Conservation (phyloP, 202 grass and related monocot species). For the Zizania palustris region DNA sequence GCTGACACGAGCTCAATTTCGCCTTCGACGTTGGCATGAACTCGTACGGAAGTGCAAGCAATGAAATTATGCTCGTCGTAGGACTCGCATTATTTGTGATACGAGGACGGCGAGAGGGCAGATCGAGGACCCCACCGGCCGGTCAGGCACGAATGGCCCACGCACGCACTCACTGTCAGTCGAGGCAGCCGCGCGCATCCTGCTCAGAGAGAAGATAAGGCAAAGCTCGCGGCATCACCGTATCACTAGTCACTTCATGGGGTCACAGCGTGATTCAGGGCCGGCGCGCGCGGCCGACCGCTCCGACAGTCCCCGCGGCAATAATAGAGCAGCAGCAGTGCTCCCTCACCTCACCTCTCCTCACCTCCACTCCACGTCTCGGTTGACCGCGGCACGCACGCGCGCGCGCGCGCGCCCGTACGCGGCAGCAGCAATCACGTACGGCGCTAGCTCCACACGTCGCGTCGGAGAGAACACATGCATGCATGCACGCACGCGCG, state of each 20-base stretch:
- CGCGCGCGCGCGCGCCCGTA: too few relatives aligned
- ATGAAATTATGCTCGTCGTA: not conserved
- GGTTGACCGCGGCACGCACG: not conserved
- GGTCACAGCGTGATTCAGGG: not conserved
- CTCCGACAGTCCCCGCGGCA: not conserved
- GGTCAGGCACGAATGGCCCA: not conserved
- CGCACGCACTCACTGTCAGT: not conserved
- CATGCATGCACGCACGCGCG: not conserved
- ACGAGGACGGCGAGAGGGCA: not conserved
- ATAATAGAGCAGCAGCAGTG: not conserved
- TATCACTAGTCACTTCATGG: not conserved
- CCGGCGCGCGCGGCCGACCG: not conserved
- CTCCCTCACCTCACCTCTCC: not conserved
- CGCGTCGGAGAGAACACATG: not conserved
- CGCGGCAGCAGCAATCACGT: not conserved
- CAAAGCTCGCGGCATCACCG: slow-evolving; percentile 2
- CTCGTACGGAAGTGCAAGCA: not conserved
- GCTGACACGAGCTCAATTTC: not conserved
- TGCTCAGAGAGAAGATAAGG: not conserved
- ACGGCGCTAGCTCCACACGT: not conserved
- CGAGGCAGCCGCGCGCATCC: too few relatives aligned
- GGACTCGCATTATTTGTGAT: not conserved
- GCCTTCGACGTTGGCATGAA: not conserved
- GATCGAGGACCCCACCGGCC: not conserved
- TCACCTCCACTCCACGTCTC: not conserved